Percentiles rank a stretch among this genome's conserved stretches.
Conservation (phyloP, 352 stramenopile species). For the Peronospora belbahrii region DNA sequence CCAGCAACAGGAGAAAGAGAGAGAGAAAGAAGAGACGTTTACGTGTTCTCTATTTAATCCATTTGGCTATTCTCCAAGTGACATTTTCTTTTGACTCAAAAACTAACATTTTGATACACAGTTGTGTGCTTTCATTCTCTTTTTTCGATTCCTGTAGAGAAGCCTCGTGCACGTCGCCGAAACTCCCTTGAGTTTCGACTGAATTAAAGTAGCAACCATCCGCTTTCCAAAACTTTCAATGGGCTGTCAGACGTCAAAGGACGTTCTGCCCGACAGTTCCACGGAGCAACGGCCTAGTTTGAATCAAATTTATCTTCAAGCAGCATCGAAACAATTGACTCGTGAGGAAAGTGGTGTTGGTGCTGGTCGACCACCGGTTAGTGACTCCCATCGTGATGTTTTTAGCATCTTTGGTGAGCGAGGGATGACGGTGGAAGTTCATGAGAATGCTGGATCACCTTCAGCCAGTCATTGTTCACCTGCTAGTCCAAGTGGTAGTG, state of each 20-base stretch:
- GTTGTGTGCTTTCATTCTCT: neutral
- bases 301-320: slow-evolving; percentile 42
- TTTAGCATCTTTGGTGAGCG: slow-evolving; percentile 82
- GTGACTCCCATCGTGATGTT: slow-evolving; percentile 60
- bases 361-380: slow-evolving; percentile 11
- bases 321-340: slow-evolving; percentile 36
- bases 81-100: too few relatives aligned
- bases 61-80: too few relatives aligned
- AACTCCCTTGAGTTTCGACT: slow-evolving; percentile 23
- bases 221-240: slow-evolving; percentile 34
- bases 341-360: slow-evolving; percentile 21
- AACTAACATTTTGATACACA: too few relatives aligned
- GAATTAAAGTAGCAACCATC: slow-evolving; percentile 17
- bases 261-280: slow-evolving; percentile 30
- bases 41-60: too few relatives aligned
- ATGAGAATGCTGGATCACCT: slow-evolving; percentile 7
- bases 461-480: slow-evolving; percentile 37
- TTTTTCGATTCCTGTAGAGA: neutral
- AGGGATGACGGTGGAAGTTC: slow-evolving; percentile 58
- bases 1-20: too few relatives aligned
- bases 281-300: slow-evolving; percentile 35
- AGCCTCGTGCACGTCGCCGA: slow-evolving; percentile 14
- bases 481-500: slow-evolving; percentile 44
- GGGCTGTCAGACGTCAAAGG: slow-evolving; percentile 57
- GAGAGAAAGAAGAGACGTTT: too few relatives aligned